phyloP scores from a whole-genome alignment of 805 yeast genomes.

The Pichia thaimueangensis region DNA sequence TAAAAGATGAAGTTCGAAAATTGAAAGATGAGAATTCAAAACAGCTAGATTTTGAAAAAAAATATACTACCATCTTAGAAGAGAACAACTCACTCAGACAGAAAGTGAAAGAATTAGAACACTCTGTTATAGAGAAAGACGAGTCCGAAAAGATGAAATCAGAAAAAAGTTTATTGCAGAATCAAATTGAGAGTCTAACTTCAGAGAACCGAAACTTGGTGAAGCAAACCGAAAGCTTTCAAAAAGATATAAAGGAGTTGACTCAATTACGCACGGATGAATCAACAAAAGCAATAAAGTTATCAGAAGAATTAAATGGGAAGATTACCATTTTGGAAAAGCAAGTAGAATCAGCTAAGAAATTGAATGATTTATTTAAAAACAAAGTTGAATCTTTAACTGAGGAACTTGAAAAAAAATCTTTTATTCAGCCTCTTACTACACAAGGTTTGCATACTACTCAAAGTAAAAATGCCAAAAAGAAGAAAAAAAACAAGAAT shows the following conservation, averaged over 20 bases:
- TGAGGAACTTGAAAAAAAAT: slow-evolving; percentile 16
- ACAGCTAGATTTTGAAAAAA: background rate
- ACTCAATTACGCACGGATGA: background rate
- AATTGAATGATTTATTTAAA: slow-evolving; percentile 21
- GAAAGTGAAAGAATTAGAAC: background rate
- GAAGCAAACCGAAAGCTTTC: background rate
- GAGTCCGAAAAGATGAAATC: background rate
- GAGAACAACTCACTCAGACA: slow-evolving; percentile 10
- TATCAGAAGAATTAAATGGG: slow-evolving; percentile 4
- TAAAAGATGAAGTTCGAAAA: slow-evolving; percentile 5
- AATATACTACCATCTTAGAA: background rate
- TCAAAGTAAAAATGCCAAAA: slow-evolving; percentile 7
- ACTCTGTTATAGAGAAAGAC: background rate
- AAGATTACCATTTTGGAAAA: slow-evolving; percentile 16
- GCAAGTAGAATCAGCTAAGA: slow-evolving; percentile 21
- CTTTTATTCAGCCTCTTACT: background rate
- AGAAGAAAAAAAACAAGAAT: slow-evolving; percentile 17
- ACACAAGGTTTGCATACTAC: background rate
- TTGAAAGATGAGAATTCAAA: background rate
- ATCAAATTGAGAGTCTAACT: slow-evolving; percentile 2
- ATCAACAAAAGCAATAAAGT: background rate
- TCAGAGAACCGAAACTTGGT: background rate
- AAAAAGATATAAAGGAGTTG: background rate
- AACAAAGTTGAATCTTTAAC: slow-evolving; percentile 21
- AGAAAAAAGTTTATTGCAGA: slow-evolving; percentile 1